phyloP scores from a whole-genome alignment of 2,329 filamentous ascomycete species.

The Paecilomyces sp. region DNA sequence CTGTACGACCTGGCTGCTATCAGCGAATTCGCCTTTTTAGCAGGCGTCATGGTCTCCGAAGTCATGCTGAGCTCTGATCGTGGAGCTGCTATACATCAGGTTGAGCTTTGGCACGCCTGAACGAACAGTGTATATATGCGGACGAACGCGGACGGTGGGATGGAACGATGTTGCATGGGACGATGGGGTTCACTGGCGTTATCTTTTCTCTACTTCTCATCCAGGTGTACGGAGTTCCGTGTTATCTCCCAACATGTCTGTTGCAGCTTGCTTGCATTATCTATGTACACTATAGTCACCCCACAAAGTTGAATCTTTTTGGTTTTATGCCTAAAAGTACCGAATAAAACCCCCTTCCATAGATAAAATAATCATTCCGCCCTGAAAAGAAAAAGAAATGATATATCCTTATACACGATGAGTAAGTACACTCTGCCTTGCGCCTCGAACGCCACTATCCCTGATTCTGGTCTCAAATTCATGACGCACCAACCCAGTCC shows the following conservation, averaged over 20 bases:
- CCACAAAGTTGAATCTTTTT: not conserved
- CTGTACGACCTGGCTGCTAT: too few relatives aligned
- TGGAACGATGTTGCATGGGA: not conserved
- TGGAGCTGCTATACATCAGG: too few relatives aligned
- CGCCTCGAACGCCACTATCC: conserved; percentile 1
- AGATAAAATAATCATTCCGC: not conserved
- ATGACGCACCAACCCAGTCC: not conserved
- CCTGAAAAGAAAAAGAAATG: not conserved
- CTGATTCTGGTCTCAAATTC: not conserved
- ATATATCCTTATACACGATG: not conserved
- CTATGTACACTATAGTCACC: not conserved
- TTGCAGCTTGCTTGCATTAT: not conserved
- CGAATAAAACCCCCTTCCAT: not conserved
- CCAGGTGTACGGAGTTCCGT: not conserved
- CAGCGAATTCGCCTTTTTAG: too few relatives aligned
- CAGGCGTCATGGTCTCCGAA: too few relatives aligned
- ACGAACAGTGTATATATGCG: not conserved
- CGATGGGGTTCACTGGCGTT: not conserved
- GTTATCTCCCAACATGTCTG: not conserved
- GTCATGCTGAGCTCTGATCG: too few relatives aligned
- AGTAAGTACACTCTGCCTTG: not conserved
- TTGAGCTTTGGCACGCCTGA: not conserved
- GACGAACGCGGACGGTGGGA: not conserved
- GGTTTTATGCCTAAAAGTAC: not conserved
- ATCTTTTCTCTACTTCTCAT: not conserved